Base-by-base conservation (phyloP, 352 stramenopile species). In the Phytophthora pini region DNA sequence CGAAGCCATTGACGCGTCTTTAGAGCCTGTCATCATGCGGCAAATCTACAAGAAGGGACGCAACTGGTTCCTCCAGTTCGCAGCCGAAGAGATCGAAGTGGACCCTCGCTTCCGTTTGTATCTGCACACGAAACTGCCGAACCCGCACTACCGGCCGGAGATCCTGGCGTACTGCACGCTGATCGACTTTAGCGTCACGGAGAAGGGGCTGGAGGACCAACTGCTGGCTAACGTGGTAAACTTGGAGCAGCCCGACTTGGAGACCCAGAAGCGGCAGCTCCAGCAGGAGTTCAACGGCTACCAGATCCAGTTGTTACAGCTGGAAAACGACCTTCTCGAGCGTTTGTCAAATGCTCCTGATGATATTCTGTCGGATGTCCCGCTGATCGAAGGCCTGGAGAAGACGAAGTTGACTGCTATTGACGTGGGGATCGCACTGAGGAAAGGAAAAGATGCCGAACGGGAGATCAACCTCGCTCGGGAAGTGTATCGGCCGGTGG, bases 131-230 rank as follows among this genome's bases (percentile, higher is more conserved):
- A 97, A 97, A 49, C 70, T 98, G 1, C 87, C 89, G 1, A 98
- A 98, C 34, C 94, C 93, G 5, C 93, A 98, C 65, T 98, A 97
- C 61, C 82, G 86, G 1, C 93, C 93, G 0, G 93, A 98, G 60
- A 84, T 98, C n/a, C 69, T 95, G 13, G 90, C 93, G 24, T 94
- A 97, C 56, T 98, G 90, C 56, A 98, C 92, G 39, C 75, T 98
- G 1, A 97, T 98, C 52, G 96, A 98, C 68, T 98, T 98, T 50
- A 97, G 94, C 44, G 93, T 98, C 20, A 98, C 93, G 10, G 86
- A 97, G 46, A 85, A 82, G 44, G 92, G 92, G 0, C 70, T 98
- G 0, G 91, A 97, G 68, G 92, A 98, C 38, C 92, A 98, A 56
- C 67, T 98, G 4, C 67, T 98, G 0, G 88, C 89, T 1, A 92